phyloP scores from a whole-genome alignment of 257 asterid genomes.

The Paulownia fortunei region DNA sequence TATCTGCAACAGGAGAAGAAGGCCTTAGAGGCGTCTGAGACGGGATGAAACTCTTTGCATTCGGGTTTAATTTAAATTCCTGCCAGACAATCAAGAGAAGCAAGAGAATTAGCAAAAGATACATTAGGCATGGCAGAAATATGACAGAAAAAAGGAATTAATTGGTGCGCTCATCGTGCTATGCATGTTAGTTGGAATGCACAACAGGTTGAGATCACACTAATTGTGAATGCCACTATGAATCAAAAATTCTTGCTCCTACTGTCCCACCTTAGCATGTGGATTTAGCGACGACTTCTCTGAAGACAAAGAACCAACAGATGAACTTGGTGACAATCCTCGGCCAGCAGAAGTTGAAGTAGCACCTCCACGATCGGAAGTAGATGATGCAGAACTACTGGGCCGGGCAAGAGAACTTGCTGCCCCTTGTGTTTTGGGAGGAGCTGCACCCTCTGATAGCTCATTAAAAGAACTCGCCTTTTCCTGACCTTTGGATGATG shows the following conservation, averaged over 20 bases:
- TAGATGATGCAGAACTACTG: conserved; percentile 70
- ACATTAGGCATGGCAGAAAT: background rate
- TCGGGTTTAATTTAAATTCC: conserved; percentile 94
- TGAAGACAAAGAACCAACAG: conserved; percentile 82
- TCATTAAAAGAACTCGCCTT: conserved; percentile 57
- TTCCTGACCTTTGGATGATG: conserved; percentile 60
- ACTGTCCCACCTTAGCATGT: conserved; percentile 76
- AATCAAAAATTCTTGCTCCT: background rate
- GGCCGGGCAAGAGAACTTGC: conserved; percentile 53
- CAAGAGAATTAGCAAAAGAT: conserved; percentile 24
- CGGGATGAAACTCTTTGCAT: conserved; percentile 86
- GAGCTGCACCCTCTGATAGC: conserved; percentile 45
- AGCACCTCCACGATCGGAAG: conserved; percentile 73
- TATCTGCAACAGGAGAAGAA: conserved; percentile 83
- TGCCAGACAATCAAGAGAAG: conserved; percentile 40
- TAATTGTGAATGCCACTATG: background rate
- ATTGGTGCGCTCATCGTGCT: background rate
- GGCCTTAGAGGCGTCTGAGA: conserved; percentile 73
- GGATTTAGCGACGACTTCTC: conserved; percentile 93
- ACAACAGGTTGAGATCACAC: background rate
- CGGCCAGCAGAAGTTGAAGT: conserved; percentile 71
- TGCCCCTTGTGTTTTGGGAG: conserved; percentile 55
- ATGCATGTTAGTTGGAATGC: background rate
- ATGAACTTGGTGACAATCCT: conserved; percentile 84
- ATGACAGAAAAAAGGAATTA: background rate